Evolutionary conservation across 805 yeast species (phyloP), one percentile per base, ranked within the genome.

Genomic region (Ogataea allantospora): DNA sequence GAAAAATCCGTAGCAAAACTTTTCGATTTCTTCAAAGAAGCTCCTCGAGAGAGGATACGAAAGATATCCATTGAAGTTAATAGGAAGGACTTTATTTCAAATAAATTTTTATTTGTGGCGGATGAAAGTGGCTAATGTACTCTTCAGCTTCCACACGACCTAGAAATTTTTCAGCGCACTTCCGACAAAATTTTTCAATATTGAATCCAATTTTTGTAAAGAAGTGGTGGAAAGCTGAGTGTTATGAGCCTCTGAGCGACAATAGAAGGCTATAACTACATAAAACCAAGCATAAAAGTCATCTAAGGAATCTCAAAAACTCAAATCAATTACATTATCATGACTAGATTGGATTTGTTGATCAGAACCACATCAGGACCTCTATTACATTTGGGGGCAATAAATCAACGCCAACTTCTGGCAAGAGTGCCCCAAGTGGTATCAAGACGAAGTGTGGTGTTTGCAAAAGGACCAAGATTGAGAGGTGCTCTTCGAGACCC

Each of bases 11-110:
- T 57, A 7, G 68, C 51, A 2, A 61, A 66, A 20, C 61, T 64
- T 43, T 73, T 77, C 16, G 74, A 65, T 58, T 79, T 78, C 56
- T 79, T 80, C 35, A 91, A 66, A 9, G 80, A 72, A 0, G 97
- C 95, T 15, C 98, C 98, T 55, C 97, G 70, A 0, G 88, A 70
- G 24, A 91, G 71, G 3, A 93, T 80, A 53, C 86, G 71, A 60
- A 91, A 93, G 43, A 91, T 83, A 66, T 91, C 99, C 96, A 88
- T 88, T 19, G 23, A 48, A 22, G 17, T n/a, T 5, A 8, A 23
- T 19, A 27, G 11, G 6, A 11, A 14, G 18, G 8, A 19, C 11
- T 16, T 30, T 30, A 25, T 13, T 15, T 25, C n/a, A 41, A 33
- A 42, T 27, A 27, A 35, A 31, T 38, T 35, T 40, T 38, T 38